Evolutionary conservation across 805 yeast genomes (phyloP), one percentile per base, ranked within the genome.

Genomic region (Tetrapisispora phaffii): DNA sequence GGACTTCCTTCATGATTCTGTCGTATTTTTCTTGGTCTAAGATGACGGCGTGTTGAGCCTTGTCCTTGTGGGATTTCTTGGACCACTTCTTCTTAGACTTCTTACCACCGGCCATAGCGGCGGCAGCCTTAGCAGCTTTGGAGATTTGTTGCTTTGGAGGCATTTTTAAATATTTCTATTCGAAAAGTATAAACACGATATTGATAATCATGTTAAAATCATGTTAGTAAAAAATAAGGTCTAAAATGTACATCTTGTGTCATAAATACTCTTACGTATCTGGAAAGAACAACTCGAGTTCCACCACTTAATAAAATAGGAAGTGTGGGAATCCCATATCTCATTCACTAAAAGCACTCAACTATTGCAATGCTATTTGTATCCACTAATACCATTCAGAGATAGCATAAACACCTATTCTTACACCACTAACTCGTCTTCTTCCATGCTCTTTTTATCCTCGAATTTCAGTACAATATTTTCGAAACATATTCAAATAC

Each of bases 11-110:
- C 77, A 88, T 73, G 77, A 93, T 85, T 80, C 97, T 87, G 94
- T 93, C 98, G 79, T 84, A 90, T 73, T 90, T 86, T 64, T 93
- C 95, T 80, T 93, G 97, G 75, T 93, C 99, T 68, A 93, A 79
- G 73, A 85, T 77, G 68, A 93, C 89, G 70, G 88, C 82, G 82
- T 93, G 98, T 74, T 86, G 90, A 66, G 98, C 97, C 95, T 85
- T 90, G 78, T 93, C 99, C 89, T 94, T 93, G 75, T 88, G 96
- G 83, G 94, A 88, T 76, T 96, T 96, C 83, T 90, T 89, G 85
- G 95, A 85, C 98, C 97, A 93, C 96, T 93, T 93, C 95, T 93
- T 90, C 88, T 93, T 93, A 76, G 96, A 87, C 72, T 90, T 88
- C 85, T 89, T 89, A 83, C 97, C 96, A 85, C 97, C 97, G 74